phyloP scores from a whole-genome alignment of 192 early-diverging fungal genomes.

The Coemansia guatemalensis region DNA sequence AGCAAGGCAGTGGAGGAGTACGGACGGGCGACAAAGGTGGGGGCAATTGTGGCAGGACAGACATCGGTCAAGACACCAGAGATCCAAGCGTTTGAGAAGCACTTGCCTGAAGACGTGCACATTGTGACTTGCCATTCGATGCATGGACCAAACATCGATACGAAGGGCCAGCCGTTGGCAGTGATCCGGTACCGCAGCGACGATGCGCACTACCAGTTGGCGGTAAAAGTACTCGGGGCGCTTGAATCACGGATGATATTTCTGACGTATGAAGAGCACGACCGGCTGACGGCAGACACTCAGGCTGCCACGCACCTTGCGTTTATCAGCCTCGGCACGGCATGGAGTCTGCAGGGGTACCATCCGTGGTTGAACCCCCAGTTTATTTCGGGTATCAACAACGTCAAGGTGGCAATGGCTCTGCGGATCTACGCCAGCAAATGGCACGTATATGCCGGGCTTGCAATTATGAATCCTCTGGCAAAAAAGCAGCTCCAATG shows the following conservation, averaged over 20 bases:
- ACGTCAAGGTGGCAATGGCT: conserved; percentile 93
- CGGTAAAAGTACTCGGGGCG: conserved; percentile 64
- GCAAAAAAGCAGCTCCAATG: conserved; percentile 84
- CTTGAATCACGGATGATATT: conserved; percentile 83
- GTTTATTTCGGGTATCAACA: conserved; percentile 94
- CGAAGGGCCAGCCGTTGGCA: conserved; percentile 79
- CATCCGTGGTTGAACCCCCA: conserved; percentile 91
- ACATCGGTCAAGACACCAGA: conserved; percentile 97
- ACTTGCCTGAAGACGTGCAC: conserved; percentile 87
- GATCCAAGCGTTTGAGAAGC: conserved; percentile 82
- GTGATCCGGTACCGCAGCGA: conserved; percentile 77
- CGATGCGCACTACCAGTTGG: conserved; percentile 59
- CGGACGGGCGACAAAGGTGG: conserved; percentile 88
- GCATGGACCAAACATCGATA: conserved; percentile 88
- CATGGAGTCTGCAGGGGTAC: conserved; percentile 79
- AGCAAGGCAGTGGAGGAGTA: conserved; percentile 75
- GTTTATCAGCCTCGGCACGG: conserved; percentile 92
- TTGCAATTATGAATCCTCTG: conserved; percentile 91
- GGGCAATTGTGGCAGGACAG: conserved; percentile 89
- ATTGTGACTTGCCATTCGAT: conserved; percentile 95
- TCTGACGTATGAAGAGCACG: conserved; percentile 82
- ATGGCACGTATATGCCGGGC: conserved; percentile 96
- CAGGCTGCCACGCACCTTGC: conserved; percentile 96
- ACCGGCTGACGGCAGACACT: conserved; percentile 95
- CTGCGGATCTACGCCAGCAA: conserved; percentile 92